These are phyloP conservation scores for Penicillium silybi DNA, from an alignment of 495 filamentous ascomycete species.

Conservation along the genomic window DNA sequence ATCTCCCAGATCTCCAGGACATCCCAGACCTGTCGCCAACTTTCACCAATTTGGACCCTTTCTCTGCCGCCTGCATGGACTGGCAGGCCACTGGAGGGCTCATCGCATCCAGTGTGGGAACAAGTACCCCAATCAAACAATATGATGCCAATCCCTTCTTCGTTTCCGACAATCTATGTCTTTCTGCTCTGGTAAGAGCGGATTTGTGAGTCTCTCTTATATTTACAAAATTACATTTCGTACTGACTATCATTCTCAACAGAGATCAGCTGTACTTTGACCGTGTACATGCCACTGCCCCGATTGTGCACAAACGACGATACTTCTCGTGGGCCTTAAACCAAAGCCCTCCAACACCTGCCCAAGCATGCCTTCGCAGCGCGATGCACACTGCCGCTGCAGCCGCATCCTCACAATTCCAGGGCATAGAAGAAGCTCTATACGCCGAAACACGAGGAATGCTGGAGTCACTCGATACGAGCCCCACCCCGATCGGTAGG, in stretches of 20 bases:
- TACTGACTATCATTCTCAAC: not conserved
- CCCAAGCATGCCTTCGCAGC: conserved; percentile 45
- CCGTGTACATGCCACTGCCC: conserved; percentile 50
- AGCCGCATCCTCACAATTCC: conserved; percentile 50
- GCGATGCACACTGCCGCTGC: conserved; percentile 56
- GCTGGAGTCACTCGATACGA: conserved; percentile 28
- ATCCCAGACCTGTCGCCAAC: not conserved
- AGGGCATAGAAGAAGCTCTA: conserved; percentile 39
- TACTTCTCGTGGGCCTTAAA: conserved; percentile 38
- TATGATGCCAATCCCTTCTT: not conserved
- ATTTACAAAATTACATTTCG: not conserved
- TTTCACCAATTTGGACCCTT: not conserved
- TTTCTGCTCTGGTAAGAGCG: conserved; percentile 31
- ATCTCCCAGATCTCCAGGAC: not conserved
- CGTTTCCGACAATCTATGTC: not conserved
- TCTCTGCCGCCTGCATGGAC: not conserved
- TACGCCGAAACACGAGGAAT: conserved; percentile 47
- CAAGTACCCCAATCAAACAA: not conserved
- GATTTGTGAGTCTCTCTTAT: conserved; percentile 35
- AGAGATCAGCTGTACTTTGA: conserved; percentile 58
- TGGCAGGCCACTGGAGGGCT: not conserved
- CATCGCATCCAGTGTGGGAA: not conserved
- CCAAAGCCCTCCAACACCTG: conserved; percentile 32
- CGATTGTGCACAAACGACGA: conserved; percentile 49
- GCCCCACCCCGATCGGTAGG: not conserved